Evolutionary conservation across 495 filamentous ascomycete species (phyloP).

Genomic region (Penicillium nucicola): DNA sequence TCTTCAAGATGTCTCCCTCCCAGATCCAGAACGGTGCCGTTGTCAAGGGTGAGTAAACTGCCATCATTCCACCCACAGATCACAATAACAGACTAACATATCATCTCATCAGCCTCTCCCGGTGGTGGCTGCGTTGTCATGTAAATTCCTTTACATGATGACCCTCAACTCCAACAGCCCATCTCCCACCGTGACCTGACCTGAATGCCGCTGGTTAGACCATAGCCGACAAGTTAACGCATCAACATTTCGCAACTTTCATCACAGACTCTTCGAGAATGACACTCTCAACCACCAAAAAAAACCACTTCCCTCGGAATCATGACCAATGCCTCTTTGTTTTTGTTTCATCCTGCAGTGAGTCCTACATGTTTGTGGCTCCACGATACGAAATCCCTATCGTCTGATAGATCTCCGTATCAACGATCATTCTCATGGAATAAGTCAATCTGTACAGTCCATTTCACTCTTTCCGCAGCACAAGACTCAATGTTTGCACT

Average conservation of each 20-base stretch:
- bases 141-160: conserved; percentile 22
- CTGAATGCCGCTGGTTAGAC: background rate
- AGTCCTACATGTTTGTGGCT: background rate
- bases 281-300: background rate
- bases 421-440: too few species aligned
- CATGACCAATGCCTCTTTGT: conserved; percentile 9
- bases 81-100: conserved; percentile 11
- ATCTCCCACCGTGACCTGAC: conserved; percentile 5
- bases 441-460: conserved; percentile 6
- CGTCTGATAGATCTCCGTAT: background rate
- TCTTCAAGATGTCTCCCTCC: conserved; percentile 35
- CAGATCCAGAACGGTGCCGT: conserved; percentile 27
- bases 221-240: conserved; percentile 3
- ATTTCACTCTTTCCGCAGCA: conserved; percentile 2
- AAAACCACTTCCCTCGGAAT: conserved; percentile 6
- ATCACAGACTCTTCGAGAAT: background rate
- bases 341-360: conserved; percentile 9
- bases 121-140: conserved; percentile 41
- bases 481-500: background rate
- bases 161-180: conserved; percentile 4
- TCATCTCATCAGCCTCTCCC: conserved; percentile 24
- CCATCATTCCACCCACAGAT: background rate
- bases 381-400: background rate
- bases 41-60: conserved; percentile 31
- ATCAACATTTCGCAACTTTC: background rate